Base-by-base conservation (phyloP, 108 stramenopile species). In the Pinguiococcus pyrenoidosus region DNA sequence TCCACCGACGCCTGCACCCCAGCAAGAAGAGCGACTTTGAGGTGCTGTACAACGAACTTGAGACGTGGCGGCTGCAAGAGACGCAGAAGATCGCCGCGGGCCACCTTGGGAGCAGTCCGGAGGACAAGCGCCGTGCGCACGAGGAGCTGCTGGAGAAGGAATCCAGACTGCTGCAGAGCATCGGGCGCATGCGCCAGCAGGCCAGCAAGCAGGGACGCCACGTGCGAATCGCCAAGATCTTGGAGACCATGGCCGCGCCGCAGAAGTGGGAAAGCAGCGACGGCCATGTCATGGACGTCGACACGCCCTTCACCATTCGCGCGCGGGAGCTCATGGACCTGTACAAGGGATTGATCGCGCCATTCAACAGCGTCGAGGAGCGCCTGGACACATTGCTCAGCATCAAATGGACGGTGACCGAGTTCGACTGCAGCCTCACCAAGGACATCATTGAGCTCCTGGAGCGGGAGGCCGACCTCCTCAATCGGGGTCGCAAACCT, bases 391-490 rank as follows among this genome's bases (percentile, higher is more conserved):
- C 70, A 13, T 55, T 78, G 16, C 58, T 76, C 8, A 68, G 76
- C 38, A 65, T 76, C 28, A 78, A 78, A 47, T 77, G 74, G 74
- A 75, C 76, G 10, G 74, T 67, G 23, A 33, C 49, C 32, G 77
- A 76, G 53, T 75, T 73, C 38, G 70, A 71, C 49, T 75, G 73
- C 45, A 46, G 46, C 16, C 47, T 75, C 3, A 69, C 70, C 8
- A 33, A 54, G 2, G 77, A 78, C 28, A 55, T 78, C 32, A 53
- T 69, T 14, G 71, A 73, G 28, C 69, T 78, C 20, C 51, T 75
- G 14, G 77, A 78, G 45, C 44, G 77, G 20, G 77, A 78, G 55
- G 77, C 77, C 18, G 77, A 78, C 52, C 65, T 78, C 3, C 38
- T 78, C 4, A 64, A 46, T 49, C 41, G 74, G 8, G 63, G 72